phyloP scores from a whole-genome alignment of 2,329 filamentous ascomycete species.

The Botrytis cinerea region DNA sequence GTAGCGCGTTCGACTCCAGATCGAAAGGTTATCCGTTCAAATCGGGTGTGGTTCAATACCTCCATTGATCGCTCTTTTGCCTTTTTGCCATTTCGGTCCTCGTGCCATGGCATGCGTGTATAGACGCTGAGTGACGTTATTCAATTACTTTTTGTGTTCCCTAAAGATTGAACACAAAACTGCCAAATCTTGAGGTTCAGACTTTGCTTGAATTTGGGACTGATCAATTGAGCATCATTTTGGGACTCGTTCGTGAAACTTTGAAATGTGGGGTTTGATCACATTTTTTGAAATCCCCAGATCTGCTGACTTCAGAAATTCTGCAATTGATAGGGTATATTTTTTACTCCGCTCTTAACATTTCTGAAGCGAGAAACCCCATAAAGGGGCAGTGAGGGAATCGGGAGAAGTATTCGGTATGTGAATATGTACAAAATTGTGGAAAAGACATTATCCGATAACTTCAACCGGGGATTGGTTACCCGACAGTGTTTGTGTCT shows the following conservation, averaged over 20 bases:
- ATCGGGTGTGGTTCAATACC: slow-evolving; percentile 38
- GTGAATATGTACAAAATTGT: background rate
- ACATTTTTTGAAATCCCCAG: background rate
- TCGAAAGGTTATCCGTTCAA: slow-evolving; percentile 42
- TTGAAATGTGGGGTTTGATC: slow-evolving; percentile 1
- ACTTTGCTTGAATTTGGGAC: background rate
- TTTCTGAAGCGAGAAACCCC: slow-evolving; percentile 4
- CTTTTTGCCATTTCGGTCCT: background rate
- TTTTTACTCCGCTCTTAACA: background rate
- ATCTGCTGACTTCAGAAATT: background rate
- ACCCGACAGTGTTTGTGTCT: background rate
- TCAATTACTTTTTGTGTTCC: background rate
- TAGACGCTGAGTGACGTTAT: background rate
- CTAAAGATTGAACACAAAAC: too few relatives aligned
- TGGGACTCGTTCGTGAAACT: background rate
- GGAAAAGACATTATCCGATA: slow-evolving; percentile 25
- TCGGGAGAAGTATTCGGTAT: slow-evolving; percentile 8
- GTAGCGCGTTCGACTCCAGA: slow-evolving; percentile 40
- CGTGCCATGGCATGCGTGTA: too few relatives aligned
- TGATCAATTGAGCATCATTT: background rate
- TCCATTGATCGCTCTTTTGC: slow-evolving; percentile 17
- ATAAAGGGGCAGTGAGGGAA: slow-evolving; percentile 1
- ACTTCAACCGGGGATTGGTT: slow-evolving; percentile 8
- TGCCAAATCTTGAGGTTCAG: background rate
- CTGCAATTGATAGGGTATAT: background rate